Evolutionary conservation across 2,329 filamentous ascomycete genomes (phyloP), one percentile per base, ranked within the genome.

Genomic region (Paraphoma chrysanthemicola): DNA sequence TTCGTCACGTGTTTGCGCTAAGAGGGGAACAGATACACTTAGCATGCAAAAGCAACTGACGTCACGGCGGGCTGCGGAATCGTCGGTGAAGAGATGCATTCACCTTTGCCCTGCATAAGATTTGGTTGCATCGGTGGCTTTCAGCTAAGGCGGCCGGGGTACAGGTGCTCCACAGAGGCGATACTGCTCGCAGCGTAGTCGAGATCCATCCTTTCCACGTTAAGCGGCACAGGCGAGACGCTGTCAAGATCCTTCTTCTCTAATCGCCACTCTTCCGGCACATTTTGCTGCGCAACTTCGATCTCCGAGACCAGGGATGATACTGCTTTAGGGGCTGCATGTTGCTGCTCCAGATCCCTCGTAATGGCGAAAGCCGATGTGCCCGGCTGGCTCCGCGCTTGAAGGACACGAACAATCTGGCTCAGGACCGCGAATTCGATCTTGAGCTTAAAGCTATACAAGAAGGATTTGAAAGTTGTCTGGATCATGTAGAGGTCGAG

Each of bases 351-450:
- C 23, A 30, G 18, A 45, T 45, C 43, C 9, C 43, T 6, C 2
- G 43, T 45, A 8, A 45, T 45, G 8, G 43, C 43, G 29, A 45
- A 45, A 28, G 43, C 43, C 23, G 43, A 45, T 16, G 43, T 29
- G 17, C 43, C 29, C 3, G 43, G 23, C 14, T 45, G 43, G 29
- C 43, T 29, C 3, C 43, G 18, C 23, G 43, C 43, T 12, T 45
- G 43, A 29, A 45, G 23, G 17, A 45, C 43, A n/a, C 43, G 43
- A 11, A 28, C 55, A 6, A 36, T 53, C 44, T 63, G 60, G 43
- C 81, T 78, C 12, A 87, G 71, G 43, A 86, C 79, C 12, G 80
- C 79, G 56, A 81, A 80, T 64, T 86, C 84, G 11, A 84, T 75
- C 60, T 83, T 82, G 17, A 83, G 72, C 63, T 80, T 80, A 53